phyloP scores from a whole-genome alignment of 345 rosid species.

The Linum usitatissimum region DNA sequence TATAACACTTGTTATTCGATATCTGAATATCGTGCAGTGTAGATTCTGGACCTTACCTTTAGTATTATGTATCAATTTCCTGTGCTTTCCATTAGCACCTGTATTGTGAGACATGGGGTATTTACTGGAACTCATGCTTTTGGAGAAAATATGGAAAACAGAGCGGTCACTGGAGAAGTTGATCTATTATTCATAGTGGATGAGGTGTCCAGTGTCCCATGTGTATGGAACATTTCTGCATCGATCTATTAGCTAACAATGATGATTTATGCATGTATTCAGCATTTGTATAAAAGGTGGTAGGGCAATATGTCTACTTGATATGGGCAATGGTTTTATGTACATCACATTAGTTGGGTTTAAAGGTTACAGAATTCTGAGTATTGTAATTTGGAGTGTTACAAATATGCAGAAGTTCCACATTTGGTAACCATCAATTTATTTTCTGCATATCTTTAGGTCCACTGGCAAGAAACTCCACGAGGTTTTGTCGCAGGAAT shows the following conservation, averaged over 20 bases:
- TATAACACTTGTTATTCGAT: background rate
- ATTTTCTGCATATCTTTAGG: constrained; percentile 33
- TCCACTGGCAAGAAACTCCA: constrained; percentile 90
- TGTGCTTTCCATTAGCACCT: background rate
- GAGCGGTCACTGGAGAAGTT: background rate
- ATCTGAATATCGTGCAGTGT: background rate
- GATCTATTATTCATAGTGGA: too few species aligned
- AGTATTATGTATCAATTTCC: background rate
- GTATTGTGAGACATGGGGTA: background rate
- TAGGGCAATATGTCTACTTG: background rate
- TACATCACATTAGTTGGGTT: too few species aligned
- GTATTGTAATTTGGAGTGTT: background rate
- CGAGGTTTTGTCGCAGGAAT: constrained; percentile 92
- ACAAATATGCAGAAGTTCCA: background rate
- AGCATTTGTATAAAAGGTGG: background rate
- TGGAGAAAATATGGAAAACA: background rate
- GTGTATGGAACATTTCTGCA: too few species aligned
- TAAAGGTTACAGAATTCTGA: background rate
- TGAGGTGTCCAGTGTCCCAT: too few species aligned
- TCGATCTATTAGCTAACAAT: too few species aligned
- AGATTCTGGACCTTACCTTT: background rate
- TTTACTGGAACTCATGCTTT: background rate
- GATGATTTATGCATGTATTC: too few species aligned
- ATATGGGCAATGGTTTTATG: background rate
- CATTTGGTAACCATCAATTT: background rate